phyloP scores from a whole-genome alignment of 805 yeast species.

The Yarrowia yakushimensis region DNA sequence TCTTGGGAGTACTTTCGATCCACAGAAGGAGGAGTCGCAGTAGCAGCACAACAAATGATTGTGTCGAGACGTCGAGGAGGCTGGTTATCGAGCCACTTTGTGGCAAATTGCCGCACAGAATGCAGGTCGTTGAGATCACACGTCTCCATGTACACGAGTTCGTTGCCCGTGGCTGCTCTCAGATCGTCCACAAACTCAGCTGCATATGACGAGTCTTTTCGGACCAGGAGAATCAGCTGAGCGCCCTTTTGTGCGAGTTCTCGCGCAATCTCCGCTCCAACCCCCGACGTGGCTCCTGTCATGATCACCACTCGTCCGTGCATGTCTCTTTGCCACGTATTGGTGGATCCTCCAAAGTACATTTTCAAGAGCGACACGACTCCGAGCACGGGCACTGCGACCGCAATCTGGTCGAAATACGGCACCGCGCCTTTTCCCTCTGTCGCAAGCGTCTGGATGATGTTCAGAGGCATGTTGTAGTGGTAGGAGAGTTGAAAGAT shows the following conservation, averaged over 20 bases:
- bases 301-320: slow-evolving; percentile 42
- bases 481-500: too few relatives aligned
- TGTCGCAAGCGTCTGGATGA: slow-evolving; percentile 59
- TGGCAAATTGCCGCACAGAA: slow-evolving; percentile 83
- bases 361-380: slow-evolving; percentile 46
- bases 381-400: neutral
- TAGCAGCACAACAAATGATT: slow-evolving; percentile 82
- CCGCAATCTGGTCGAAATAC: slow-evolving; percentile 58
- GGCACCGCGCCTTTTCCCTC: slow-evolving; percentile 80
- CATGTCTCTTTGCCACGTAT: slow-evolving; percentile 89
- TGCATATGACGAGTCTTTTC: slow-evolving; percentile 54
- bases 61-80: slow-evolving; percentile 93
- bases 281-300: slow-evolving; percentile 21
- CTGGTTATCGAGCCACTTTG: slow-evolving; percentile 85
- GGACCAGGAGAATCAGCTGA: slow-evolving; percentile 43
- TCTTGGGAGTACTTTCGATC: slow-evolving; percentile 67
- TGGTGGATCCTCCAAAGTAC: slow-evolving; percentile 73
- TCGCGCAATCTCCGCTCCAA: slow-evolving; percentile 3
- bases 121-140: slow-evolving; percentile 74
- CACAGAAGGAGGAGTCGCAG: slow-evolving; percentile 64
- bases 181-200: slow-evolving; percentile 76
- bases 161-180: slow-evolving; percentile 64
- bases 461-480: slow-evolving; percentile 73
- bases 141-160: slow-evolving; percentile 82
- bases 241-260: slow-evolving; percentile 21